Evolutionary conservation across 768 basidiomycete species (phyloP).

Genomic region (Lactarius sp.): DNA sequence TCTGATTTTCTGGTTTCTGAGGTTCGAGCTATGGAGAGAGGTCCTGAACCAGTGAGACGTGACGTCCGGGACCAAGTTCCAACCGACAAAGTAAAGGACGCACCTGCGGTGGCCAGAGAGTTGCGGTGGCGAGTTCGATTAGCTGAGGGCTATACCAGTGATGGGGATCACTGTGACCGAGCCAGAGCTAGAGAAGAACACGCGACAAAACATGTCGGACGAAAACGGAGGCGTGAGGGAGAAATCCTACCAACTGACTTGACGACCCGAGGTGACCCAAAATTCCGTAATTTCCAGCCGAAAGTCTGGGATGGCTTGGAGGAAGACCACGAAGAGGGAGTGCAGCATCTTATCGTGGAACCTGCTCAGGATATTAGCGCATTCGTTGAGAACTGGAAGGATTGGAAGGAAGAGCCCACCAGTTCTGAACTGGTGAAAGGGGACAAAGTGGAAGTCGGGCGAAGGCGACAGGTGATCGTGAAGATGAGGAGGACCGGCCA

Average conservation of each 20-base stretch:
- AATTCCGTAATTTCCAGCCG: conserved; percentile 51
- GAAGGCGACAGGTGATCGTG: conserved; percentile 47
- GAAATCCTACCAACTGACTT: conserved; percentile 21
- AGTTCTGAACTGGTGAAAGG: conserved; percentile 23
- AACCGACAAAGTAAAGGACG: conserved; percentile 74
- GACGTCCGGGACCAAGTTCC: conserved; percentile 82
- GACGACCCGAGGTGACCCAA: conserved; percentile 20
- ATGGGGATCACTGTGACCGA: conserved; percentile 50
- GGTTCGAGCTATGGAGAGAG: conserved; percentile 63
- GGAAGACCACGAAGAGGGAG: conserved; percentile 41
- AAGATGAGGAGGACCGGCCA: conserved; percentile 52
- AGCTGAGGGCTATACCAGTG: conserved; percentile 57
- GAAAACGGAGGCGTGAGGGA: conserved; percentile 31
- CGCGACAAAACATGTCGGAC: conserved; percentile 27
- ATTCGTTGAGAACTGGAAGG: conserved; percentile 39
- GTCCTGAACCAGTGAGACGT: conserved; percentile 64
- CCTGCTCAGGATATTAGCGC: conserved; percentile 37
- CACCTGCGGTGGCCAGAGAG: conserved; percentile 75
- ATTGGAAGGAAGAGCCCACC: conserved; percentile 27
- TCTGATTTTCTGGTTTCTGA: conserved; percentile 79
- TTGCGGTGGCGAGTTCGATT: conserved; percentile 75
- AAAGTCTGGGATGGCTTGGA: conserved; percentile 56
- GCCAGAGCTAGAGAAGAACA: conserved; percentile 34
- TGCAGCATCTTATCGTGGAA: conserved; percentile 37
- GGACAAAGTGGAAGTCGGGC: conserved; percentile 38